Evolutionary conservation across 2,329 filamentous ascomycete genomes (phyloP), one percentile per base, ranked within the genome.

Genomic region (Beauveria brongniartii): DNA sequence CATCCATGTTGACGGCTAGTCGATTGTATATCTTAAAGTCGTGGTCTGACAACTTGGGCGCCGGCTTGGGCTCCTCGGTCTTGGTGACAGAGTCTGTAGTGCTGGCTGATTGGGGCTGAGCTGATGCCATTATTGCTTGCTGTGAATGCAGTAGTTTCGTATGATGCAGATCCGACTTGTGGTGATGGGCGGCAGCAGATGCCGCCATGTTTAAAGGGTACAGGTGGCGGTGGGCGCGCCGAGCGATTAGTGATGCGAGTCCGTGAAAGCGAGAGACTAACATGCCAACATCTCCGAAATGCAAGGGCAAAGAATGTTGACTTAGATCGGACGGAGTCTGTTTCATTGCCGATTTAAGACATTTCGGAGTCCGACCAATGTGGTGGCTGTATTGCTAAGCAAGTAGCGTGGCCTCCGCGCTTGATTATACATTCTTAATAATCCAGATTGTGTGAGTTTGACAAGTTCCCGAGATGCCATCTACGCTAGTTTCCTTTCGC

Each of bases 1-100:
- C 76, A 50, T 92, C 82, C 90, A 92, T 92, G 64, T 83, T 81
- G 61, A 89, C 88, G 0, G 89, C 86, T 68, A 91, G 76, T n/a
- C 79, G 79, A 74, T 92, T 92, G 73, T 88, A 92, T 44, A 79
- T 74, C 55, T 78, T 79, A 68, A 90, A 92, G 61, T 93, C 88
- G 61, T 80, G 76, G 1, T 83, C 73, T 0, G 84, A 85, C 34
- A 93, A 78, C 43, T 57, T 57, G 26, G 87, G 84, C 0, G 88
- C 85, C 1, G 89, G 73, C 16, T 67, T 64, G 16, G 70, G 66
- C 6, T 61, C 52, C 24, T 51, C 51, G 2, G 41, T 22, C 54
- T 40, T 47, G 37, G 48, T 40, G 40, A 37, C 26, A 24, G 52
- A 26, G 40, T 28, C 20, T 26, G 51, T 37, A 14, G 30, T 12